phyloP scores from a whole-genome alignment of 805 yeast genomes.

The Metschnikowia similis region DNA sequence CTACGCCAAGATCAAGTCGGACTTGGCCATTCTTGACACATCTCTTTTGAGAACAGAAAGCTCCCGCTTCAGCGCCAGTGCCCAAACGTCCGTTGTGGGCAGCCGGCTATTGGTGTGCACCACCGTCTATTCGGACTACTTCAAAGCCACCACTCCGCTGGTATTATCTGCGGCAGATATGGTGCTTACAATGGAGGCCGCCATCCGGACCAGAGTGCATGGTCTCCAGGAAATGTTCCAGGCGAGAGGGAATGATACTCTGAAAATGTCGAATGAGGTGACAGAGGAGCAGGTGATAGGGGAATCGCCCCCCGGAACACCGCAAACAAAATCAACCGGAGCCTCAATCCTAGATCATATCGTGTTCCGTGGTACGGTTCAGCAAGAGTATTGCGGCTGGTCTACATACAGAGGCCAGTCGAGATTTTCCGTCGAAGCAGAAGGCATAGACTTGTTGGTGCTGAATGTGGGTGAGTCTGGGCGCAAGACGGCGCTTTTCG shows the following conservation, averaged over 20 bases:
- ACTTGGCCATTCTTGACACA: conserved; percentile 11
- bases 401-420: conserved; percentile 29
- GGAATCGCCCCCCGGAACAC: neutral
- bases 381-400: conserved; percentile 35
- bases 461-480: conserved; percentile 12
- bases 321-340: no score
- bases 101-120: conserved; percentile 14
- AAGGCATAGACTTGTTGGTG: conserved; percentile 26
- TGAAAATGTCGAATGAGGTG: neutral
- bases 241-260: no score
- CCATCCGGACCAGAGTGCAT: conserved; percentile 8
- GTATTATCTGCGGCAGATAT: conserved; percentile 18
- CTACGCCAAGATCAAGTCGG: conserved; percentile 15
- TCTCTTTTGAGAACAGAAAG: conserved; percentile 23
- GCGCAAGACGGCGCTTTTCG: conserved; percentile 25
- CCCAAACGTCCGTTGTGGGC: conserved; percentile 11
- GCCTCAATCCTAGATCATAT: neutral
- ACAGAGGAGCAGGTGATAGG: neutral
- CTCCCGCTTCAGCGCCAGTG: conserved; percentile 20
- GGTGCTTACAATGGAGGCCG: conserved; percentile 4
- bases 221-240: conserved; percentile 5
- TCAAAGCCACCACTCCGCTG: conserved; percentile 27
- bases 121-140: conserved; percentile 24
- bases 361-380: conserved; percentile 21
- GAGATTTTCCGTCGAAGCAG: conserved; percentile 33